phyloP scores from a whole-genome alignment of 768 basidiomycete species.

The Trametes gibbosa region DNA sequence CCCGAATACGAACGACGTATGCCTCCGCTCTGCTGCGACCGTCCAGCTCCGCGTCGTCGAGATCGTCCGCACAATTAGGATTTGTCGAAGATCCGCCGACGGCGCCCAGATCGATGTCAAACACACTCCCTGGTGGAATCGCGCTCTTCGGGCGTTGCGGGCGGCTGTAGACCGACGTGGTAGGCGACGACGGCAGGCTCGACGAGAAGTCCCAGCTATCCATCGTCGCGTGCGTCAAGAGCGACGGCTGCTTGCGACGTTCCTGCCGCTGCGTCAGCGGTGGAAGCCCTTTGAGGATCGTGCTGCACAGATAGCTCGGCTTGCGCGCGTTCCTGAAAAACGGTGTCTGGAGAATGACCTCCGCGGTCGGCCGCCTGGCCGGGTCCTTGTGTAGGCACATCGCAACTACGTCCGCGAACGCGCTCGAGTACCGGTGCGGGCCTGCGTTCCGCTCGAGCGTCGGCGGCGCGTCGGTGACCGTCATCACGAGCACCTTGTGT shows the following conservation, averaged over 20 bases:
- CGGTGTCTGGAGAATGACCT: conserved; percentile 67
- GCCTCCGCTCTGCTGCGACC: conserved; percentile 21
- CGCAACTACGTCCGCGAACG: conserved; percentile 81
- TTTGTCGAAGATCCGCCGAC: background rate
- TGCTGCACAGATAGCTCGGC: conserved; percentile 71
- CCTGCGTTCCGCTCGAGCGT: conserved; percentile 73
- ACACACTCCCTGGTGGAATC: conserved; percentile 30
- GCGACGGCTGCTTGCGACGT: conserved; percentile 43
- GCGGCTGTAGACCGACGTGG: conserved; percentile 26
- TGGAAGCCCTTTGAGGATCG: conserved; percentile 72
- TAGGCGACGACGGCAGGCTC: conserved; percentile 32
- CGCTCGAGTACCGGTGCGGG: conserved; percentile 69
- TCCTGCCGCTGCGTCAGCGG: conserved; percentile 75
- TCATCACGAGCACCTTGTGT: conserved; percentile 71
- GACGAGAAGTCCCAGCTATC: conserved; percentile 83
- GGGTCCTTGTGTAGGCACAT: conserved; percentile 87
- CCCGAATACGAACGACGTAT: conserved; percentile 23
- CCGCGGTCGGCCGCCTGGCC: conserved; percentile 71
- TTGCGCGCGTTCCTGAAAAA: conserved; percentile 83
- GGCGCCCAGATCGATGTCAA: conserved; percentile 37
- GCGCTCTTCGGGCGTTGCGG: conserved; percentile 10
- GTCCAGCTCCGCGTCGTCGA: conserved; percentile 3
- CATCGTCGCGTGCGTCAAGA: conserved; percentile 47
- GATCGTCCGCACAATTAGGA: background rate
- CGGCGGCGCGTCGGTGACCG: conserved; percentile 76